phyloP scores from a whole-genome alignment of 345 rosid genomes.

The Anacardium occidentale region DNA sequence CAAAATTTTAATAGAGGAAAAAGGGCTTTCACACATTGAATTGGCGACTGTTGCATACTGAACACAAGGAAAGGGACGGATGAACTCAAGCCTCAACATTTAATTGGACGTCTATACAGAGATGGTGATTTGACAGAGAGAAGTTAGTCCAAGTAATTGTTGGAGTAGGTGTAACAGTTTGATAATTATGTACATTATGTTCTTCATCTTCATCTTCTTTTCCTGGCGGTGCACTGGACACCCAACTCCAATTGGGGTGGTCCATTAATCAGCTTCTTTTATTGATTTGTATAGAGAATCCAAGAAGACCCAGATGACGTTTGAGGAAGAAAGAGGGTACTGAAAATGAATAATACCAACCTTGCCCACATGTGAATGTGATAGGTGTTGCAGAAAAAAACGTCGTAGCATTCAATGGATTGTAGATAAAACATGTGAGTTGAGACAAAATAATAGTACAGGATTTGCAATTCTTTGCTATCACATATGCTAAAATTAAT shows the following conservation, averaged over 20 bases:
- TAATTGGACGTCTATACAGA: too few species aligned
- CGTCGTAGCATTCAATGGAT: background rate
- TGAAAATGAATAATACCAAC: too few species aligned
- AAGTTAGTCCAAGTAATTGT: too few species aligned
- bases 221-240: background rate
- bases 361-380: too few species aligned
- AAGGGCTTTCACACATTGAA: background rate
- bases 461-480: too few species aligned
- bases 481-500: too few species aligned
- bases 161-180: too few species aligned
- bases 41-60: background rate
- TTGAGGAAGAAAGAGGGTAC: background rate
- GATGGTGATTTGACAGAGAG: too few species aligned
- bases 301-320: conserved; percentile 20
- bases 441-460: background rate
- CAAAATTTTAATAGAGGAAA: too few species aligned
- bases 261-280: conserved; percentile 10
- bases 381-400: too few species aligned
- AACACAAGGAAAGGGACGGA: too few species aligned
- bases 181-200: conserved; percentile 2
- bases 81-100: too few species aligned
- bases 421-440: background rate
- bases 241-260: conserved; percentile 18
- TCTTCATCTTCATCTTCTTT: background rate
- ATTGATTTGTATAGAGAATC: conserved; percentile 15